Conservation (phyloP, 345 rosid genomes). For the Citrus inodora region DNA sequence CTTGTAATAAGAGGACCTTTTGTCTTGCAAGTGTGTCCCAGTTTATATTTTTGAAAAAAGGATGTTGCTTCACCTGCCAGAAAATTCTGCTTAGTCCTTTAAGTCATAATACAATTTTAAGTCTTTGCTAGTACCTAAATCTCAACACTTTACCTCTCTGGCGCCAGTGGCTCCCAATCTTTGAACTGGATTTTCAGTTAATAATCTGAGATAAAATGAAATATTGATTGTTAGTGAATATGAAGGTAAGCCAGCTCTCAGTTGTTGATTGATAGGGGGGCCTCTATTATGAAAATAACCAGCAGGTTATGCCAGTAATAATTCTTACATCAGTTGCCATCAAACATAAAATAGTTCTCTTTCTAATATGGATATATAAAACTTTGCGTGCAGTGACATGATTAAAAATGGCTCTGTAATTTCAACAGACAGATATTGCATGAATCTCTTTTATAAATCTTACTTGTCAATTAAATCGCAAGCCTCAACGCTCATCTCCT, state of each 20-base stretch:
- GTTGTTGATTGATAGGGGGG: not conserved
- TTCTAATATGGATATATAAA: not conserved
- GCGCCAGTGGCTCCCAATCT: conserved; percentile 95
- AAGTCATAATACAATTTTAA: not conserved
- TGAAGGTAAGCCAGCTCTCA: conserved; percentile 1
- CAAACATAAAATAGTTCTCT: not conserved
- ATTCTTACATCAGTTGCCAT: not conserved
- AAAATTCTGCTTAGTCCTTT: conserved; percentile 19
- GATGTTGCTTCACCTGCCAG: conserved; percentile 75
- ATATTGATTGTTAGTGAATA: conserved; percentile 2
- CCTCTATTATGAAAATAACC: not conserved
- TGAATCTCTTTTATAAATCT: conserved; percentile 23
- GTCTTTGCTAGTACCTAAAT: conserved; percentile 14
- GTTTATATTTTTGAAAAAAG: conserved; percentile 79
- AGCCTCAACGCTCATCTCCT: conserved; percentile 75
- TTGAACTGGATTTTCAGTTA: conserved; percentile 84
- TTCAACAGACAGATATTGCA: not conserved
- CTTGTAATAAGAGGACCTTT: conserved; percentile 45
- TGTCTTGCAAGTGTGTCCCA: conserved; percentile 97
- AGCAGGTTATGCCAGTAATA: not conserved
- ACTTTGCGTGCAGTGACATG: not conserved
- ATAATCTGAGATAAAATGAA: conserved; percentile 51
- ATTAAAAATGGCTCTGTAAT: not conserved
- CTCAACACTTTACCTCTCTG: conserved; percentile 53
- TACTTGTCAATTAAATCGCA: conserved; percentile 82